Evolutionary conservation across 768 basidiomycete genomes (phyloP).

Genomic region (Hemileccinum rubropunctum): DNA sequence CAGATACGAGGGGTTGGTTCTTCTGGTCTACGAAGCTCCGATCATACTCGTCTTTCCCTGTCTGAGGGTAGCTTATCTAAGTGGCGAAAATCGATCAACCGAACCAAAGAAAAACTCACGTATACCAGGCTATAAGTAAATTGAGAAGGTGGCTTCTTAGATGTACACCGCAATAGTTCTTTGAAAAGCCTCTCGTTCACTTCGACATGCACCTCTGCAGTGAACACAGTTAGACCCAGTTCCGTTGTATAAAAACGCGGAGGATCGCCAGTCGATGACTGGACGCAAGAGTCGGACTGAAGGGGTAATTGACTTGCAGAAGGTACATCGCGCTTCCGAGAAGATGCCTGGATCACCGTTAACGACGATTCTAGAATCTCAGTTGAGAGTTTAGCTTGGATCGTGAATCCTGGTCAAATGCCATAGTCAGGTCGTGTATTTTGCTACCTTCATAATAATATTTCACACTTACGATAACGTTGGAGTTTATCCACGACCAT

Average conservation of each 20-base stretch:
- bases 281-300: too few species aligned
- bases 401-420: slow-evolving; percentile 53
- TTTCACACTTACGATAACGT: slow-evolving; percentile 29
- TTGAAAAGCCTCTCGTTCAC: neutral
- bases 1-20: neutral
- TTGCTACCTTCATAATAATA: neutral
- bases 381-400: slow-evolving; percentile 73
- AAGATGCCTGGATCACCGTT: neutral
- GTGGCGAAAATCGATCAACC: too few species aligned
- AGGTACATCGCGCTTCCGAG: neutral
- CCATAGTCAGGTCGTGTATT: neutral
- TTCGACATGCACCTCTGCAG: slow-evolving; percentile 5
- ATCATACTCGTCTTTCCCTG: slow-evolving; percentile 8
- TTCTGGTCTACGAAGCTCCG: neutral
- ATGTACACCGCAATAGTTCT: slow-evolving; percentile 1
- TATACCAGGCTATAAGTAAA: slow-evolving; percentile 10
- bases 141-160: neutral
- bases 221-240: slow-evolving; percentile 28
- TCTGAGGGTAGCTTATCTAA: neutral
- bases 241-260: slow-evolving; percentile 31
- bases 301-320: too few species aligned
- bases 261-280: neutral
- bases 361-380: neutral
- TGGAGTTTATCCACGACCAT: slow-evolving; percentile 55
- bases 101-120: neutral